These are phyloP conservation scores for Umbilicus rupestris DNA, from an alignment of 164 flowering plant species.

Conservation along the genomic window DNA sequence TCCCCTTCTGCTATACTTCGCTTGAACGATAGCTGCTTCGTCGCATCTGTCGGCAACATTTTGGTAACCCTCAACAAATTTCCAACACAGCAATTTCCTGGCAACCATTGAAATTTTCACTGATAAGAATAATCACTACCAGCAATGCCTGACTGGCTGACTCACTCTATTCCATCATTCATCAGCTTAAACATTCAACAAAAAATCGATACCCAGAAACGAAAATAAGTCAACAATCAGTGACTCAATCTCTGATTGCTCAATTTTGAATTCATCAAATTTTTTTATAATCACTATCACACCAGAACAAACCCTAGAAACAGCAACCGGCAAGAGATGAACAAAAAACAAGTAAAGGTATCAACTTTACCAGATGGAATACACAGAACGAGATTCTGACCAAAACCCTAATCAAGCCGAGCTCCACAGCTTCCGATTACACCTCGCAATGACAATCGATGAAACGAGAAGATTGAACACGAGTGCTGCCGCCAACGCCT, in stretches of 20 bases:
- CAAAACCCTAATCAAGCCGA: not conserved
- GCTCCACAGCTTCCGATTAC: not conserved
- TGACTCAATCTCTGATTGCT: not conserved
- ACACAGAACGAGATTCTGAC: not conserved
- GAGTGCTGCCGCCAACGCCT: too few relatives aligned
- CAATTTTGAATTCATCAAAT: not conserved
- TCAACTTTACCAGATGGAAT: not conserved
- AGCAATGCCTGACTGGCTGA: too few relatives aligned
- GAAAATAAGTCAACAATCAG: too few relatives aligned
- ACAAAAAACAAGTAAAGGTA: not conserved
- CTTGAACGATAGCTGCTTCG: constrained; percentile 40
- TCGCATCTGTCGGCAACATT: constrained; percentile 40
- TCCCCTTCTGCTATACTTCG: constrained; percentile 56
- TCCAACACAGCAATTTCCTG: not conserved
- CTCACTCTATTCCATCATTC: not conserved
- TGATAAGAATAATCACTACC: too few relatives aligned
- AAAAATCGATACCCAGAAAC: not conserved
- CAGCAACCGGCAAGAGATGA: not conserved
- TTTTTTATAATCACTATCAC: too few relatives aligned
- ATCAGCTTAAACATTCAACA: not conserved
- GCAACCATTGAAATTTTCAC: not conserved
- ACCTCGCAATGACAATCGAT: not conserved
- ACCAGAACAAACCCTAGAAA: not conserved
- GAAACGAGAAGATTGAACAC: not conserved
- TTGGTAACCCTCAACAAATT: not conserved